Evolutionary conservation across 192 early-diverging fungal genomes (phyloP).

Genomic region (Coemansia sp.): DNA sequence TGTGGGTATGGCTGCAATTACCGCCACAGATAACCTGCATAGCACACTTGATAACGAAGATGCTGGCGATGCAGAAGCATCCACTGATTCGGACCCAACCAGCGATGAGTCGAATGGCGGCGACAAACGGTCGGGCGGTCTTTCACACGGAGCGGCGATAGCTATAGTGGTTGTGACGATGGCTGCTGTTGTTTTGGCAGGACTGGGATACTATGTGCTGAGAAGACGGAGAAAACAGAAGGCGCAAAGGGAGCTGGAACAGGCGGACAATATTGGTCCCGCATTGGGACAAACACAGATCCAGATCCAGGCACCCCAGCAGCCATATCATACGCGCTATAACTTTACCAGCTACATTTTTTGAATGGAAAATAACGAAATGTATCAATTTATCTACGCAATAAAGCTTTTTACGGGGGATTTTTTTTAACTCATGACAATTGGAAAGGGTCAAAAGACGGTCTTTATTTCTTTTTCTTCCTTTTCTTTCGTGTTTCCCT

Average conservation of each 20-base stretch:
- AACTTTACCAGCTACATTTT: not conserved
- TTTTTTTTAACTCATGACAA: too few relatives aligned
- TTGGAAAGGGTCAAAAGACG: too few relatives aligned
- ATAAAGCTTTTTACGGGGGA: too few relatives aligned
- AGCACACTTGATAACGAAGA: not conserved
- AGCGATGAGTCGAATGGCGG: not conserved
- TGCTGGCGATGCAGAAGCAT: not conserved
- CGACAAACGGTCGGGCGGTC: not conserved
- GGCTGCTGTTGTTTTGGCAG: not conserved
- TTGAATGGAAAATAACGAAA: too few relatives aligned
- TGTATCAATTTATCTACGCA: too few relatives aligned
- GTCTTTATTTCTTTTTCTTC: not conserved
- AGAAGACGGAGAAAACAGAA: slow-evolving; percentile 7
- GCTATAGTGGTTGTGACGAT: not conserved
- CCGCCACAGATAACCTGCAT: not conserved
- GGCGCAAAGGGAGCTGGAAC: not conserved
- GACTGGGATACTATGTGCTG: slow-evolving; percentile 10
- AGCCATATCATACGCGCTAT: not conserved
- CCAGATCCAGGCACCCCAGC: not conserved
- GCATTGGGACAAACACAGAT: not conserved
- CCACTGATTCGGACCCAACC: not conserved
- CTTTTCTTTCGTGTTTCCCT: not conserved
- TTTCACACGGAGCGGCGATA: slow-evolving; percentile 5
- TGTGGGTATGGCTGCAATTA: not conserved
- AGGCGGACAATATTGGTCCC: not conserved